Percentiles rank a stretch among this genome's conserved stretches.
Conservation (phyloP, 768 basidiomycete species). For the Tylopilus rubrobrunneus region DNA sequence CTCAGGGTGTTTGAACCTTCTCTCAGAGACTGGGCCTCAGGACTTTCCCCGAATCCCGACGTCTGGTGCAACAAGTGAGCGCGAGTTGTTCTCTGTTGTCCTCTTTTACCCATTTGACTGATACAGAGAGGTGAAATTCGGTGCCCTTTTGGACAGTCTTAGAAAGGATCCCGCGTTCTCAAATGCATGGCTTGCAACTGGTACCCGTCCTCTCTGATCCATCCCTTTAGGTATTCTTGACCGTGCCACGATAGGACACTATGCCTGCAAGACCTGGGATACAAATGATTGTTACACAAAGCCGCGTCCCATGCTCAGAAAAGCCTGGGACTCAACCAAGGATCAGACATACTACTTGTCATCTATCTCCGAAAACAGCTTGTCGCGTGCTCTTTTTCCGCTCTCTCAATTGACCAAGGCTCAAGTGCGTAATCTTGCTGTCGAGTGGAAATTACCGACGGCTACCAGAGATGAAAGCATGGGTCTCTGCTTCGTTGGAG, state of each 20-base stretch:
- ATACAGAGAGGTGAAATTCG: conserved; percentile 85
- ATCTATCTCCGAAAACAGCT: conserved; percentile 61
- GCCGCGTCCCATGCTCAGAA: conserved; percentile 50
- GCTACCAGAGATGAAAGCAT: conserved; percentile 82
- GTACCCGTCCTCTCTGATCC: conserved; percentile 33
- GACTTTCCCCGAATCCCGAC: conserved; percentile 89
- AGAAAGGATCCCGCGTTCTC: conserved; percentile 27
- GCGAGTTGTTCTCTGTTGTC: too few relatives aligned
- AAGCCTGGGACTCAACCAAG: conserved; percentile 58
- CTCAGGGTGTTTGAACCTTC: conserved; percentile 86
- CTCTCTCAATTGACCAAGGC: conserved; percentile 63
- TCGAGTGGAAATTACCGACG: conserved; percentile 57
- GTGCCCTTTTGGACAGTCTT: conserved; percentile 70
- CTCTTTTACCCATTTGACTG: neutral
- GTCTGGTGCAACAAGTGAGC: conserved; percentile 82
- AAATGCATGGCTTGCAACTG: conserved; percentile 78
- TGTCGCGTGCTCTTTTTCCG: conserved; percentile 76
- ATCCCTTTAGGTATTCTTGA: neutral
- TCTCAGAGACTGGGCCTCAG: conserved; percentile 69
- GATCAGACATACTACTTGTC: conserved; percentile 94
- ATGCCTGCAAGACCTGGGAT: conserved; percentile 69
- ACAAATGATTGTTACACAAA: neutral
- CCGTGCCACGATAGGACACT: conserved; percentile 58
- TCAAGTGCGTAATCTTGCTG: conserved; percentile 71
- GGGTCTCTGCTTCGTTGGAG: conserved; percentile 93